phyloP scores from a whole-genome alignment of 345 rosid genomes.

The Odontarrhena argentea region DNA sequence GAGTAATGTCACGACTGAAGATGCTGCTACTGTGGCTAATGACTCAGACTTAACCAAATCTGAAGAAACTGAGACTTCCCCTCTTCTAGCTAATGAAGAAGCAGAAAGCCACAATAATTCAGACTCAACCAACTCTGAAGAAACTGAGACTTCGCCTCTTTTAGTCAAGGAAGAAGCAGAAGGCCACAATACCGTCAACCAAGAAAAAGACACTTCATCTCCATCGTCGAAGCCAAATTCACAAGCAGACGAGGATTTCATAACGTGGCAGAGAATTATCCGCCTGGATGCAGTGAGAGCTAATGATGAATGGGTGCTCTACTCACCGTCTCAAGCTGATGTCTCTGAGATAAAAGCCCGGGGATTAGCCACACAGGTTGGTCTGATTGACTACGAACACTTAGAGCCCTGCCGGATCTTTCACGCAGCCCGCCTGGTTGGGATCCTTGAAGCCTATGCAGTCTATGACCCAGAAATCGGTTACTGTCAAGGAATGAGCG shows the following conservation, averaged over 20 bases:
- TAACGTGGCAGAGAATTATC: conserved; percentile 85
- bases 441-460: conserved; percentile 92
- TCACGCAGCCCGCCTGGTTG: conserved; percentile 85
- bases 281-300: conserved; percentile 92
- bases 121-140: conserved; percentile 62
- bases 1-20: conserved; percentile 54
- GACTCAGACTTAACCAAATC: conserved; percentile 60
- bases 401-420: conserved; percentile 76
- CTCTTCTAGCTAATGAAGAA: conserved; percentile 47
- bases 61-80: conserved; percentile 54
- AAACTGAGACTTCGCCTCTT: conserved; percentile 50
- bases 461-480: conserved; percentile 79
- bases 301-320: conserved; percentile 71
- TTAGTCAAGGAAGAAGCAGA: conserved; percentile 44
- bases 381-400: conserved; percentile 75
- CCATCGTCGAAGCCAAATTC: conserved; percentile 41
- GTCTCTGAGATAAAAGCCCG: conserved; percentile 61
- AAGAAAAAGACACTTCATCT: conserved; percentile 41
- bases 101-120: conserved; percentile 41
- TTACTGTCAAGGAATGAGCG: conserved; percentile 98
- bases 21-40: conserved; percentile 40
- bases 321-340: conserved; percentile 71
- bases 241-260: conserved; percentile 71
- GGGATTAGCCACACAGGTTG: conserved; percentile 61
- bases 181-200: conserved; percentile 30